phyloP scores from a whole-genome alignment of 1,284 basidiomycete genomes.

The Serendipita sp. region DNA sequence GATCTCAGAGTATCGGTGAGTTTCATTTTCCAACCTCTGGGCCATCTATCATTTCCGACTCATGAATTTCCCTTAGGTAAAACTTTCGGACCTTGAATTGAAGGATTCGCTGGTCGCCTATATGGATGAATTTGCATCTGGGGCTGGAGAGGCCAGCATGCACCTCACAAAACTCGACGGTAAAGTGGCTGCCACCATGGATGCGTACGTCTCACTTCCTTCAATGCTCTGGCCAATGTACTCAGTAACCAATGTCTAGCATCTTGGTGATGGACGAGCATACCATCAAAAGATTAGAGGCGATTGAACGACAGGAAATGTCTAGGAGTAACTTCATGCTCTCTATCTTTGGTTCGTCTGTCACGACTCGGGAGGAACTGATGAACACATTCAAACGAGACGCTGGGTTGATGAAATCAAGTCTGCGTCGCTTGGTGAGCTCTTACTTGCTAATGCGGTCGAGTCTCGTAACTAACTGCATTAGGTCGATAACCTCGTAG shows the following conservation, averaged over 20 bases:
- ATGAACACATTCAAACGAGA: constrained; percentile 1
- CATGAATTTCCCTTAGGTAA: not conserved
- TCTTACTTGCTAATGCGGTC: not conserved
- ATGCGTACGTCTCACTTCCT: not conserved
- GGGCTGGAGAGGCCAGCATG: not conserved
- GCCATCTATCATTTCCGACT: not conserved
- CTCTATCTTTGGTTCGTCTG: not conserved
- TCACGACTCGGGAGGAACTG: not conserved
- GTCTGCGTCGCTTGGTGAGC: not conserved
- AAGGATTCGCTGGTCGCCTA: not conserved
- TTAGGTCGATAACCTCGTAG: not conserved
- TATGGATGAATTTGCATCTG: not conserved
- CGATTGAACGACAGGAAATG: not conserved
- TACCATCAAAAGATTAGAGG: not conserved
- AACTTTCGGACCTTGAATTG: not conserved
- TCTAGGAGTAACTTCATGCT: not conserved
- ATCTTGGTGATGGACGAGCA: not conserved
- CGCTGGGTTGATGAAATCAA: constrained; percentile 2
- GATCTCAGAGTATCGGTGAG: not conserved
- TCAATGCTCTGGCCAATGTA: not conserved
- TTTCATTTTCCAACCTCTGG: not conserved
- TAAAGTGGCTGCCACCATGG: not conserved
- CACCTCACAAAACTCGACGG: not conserved
- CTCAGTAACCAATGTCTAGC: not conserved
- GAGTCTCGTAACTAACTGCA: not conserved